Evolutionary conservation across 345 rosid genomes (phyloP).

Genomic region (Reutealis trisperma): DNA sequence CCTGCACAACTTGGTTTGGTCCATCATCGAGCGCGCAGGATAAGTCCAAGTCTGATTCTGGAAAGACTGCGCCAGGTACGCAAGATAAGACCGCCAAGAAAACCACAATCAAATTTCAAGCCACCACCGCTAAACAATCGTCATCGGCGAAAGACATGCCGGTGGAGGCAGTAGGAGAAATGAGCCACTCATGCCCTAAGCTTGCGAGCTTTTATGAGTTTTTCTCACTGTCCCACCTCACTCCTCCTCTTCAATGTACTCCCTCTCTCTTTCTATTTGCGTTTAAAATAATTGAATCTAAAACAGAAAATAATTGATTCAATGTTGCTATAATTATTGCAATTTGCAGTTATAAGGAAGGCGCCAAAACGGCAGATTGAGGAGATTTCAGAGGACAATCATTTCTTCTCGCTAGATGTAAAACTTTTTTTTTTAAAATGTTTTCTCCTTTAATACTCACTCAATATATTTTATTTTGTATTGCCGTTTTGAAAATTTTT

Average conservation of each 20-base stretch:
- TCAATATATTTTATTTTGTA: background rate
- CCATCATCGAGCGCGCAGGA: slow-evolving; percentile 49
- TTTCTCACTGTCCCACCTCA: slow-evolving; percentile 88
- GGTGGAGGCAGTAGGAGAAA: slow-evolving; percentile 68
- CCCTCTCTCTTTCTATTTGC: slow-evolving; percentile 19
- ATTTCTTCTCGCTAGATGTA: slow-evolving; percentile 87
- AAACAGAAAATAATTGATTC: background rate
- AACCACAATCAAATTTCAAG: slow-evolving; percentile 22
- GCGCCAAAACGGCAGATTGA: slow-evolving; percentile 53
- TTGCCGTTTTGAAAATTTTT: slow-evolving; percentile 1
- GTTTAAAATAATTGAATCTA: background rate
- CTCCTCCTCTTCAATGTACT: slow-evolving; percentile 92
- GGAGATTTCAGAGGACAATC: slow-evolving; percentile 66
- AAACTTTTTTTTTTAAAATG: slow-evolving; percentile 12
- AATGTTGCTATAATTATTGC: slow-evolving; percentile 19
- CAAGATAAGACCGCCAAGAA: slow-evolving; percentile 51
- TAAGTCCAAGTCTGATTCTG: slow-evolving; percentile 46
- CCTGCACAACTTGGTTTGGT: slow-evolving; percentile 82
- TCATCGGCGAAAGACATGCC: slow-evolving; percentile 45
- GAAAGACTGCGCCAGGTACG: slow-evolving; percentile 37
- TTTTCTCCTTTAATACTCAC: background rate
- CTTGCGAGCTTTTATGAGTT: slow-evolving; percentile 89
- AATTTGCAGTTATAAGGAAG: slow-evolving; percentile 73
- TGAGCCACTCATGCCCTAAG: slow-evolving; percentile 72
- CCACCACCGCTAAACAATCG: slow-evolving; percentile 27